Conservation (phyloP, 768 basidiomycete species). For the Tricholoma flavovirens region DNA sequence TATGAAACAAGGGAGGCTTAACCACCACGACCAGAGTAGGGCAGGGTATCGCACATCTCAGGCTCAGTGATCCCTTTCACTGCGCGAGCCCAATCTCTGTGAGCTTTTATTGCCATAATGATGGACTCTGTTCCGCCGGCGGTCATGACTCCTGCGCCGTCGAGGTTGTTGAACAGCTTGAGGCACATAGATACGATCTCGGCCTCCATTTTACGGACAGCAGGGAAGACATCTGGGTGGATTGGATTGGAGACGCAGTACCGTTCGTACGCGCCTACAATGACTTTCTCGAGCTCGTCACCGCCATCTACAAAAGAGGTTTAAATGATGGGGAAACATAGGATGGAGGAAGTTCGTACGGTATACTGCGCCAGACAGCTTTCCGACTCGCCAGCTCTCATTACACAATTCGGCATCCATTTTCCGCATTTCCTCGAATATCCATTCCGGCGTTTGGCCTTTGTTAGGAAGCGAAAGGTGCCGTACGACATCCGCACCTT, state of each 20-base stretch:
- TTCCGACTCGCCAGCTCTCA: constrained; percentile 62
- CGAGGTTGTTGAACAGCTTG: constrained; percentile 76
- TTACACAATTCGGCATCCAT: constrained; percentile 60
- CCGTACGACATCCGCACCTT: constrained; percentile 54
- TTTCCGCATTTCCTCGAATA: constrained; percentile 68
- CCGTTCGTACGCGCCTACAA: constrained; percentile 73
- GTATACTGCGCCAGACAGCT: constrained; percentile 82
- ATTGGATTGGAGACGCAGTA: constrained; percentile 88
- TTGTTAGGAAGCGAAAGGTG: constrained; percentile 61
- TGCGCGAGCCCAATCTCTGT: constrained; percentile 85
- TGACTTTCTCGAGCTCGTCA: constrained; percentile 70
- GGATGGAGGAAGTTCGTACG: constrained; percentile 42
- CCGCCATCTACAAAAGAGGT: constrained; percentile 70
- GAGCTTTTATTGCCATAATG: constrained; percentile 90
- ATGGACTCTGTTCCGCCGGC: constrained; percentile 96
- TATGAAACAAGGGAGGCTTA: constrained; percentile 21
- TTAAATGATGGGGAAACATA: not conserved
- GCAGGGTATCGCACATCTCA: constrained; percentile 64
- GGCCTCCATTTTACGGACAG: constrained; percentile 94
- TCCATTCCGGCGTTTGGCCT: constrained; percentile 68
- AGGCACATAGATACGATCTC: constrained; percentile 89
- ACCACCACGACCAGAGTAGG: not conserved
- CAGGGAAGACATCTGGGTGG: constrained; percentile 91
- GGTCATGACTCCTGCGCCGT: constrained; percentile 88
- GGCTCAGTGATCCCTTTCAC: constrained; percentile 87